Percentiles rank a stretch among this genome's conserved stretches.
These are phyloP conservation scores for Trichosporon sp. DNA, from an alignment of 1,284 basidiomycete genomes.

Conservation along the genomic window DNA sequence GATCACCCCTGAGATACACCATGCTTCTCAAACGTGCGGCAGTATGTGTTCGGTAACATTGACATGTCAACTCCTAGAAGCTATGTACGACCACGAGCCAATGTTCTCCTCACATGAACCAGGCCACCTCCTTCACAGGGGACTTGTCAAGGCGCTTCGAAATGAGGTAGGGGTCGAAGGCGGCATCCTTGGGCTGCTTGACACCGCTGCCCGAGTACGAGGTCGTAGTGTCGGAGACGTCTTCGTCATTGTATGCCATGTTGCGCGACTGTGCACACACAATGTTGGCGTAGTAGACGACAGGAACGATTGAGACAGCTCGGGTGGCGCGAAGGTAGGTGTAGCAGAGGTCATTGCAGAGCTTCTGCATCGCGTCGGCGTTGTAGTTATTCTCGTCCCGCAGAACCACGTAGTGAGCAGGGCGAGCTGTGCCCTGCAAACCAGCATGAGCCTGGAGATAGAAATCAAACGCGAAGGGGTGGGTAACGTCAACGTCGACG, in stretches of 20 bases:
- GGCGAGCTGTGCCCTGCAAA: slow-evolving; percentile 55
- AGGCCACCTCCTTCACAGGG: slow-evolving; percentile 18
- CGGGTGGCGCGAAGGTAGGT: slow-evolving; percentile 56
- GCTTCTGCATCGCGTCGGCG: slow-evolving; percentile 50
- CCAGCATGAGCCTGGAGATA: slow-evolving; percentile 55
- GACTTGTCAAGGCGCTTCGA: slow-evolving; percentile 7
- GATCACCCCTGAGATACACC: background rate
- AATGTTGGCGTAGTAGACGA: slow-evolving; percentile 50
- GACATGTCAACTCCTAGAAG: background rate
- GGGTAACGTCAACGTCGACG: slow-evolving; percentile 56
- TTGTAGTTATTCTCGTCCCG: slow-evolving; percentile 48
- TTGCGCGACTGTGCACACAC: slow-evolving; percentile 55
- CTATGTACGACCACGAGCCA: background rate
- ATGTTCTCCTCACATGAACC: background rate
- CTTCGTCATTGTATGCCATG: slow-evolving; percentile 52
- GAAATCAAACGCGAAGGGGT: slow-evolving; percentile 57
- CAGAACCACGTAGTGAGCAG: slow-evolving; percentile 56
- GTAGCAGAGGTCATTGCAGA: slow-evolving; percentile 55
- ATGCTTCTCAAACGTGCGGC: too few species aligned
- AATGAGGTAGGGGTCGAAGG: slow-evolving; percentile 22
- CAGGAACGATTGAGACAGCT: slow-evolving; percentile 54
- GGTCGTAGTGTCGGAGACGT: slow-evolving; percentile 18
- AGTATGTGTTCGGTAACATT: background rate
- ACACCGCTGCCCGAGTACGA: slow-evolving; percentile 20
- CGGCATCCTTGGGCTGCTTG: slow-evolving; percentile 10